Base-by-base conservation (phyloP, 768 basidiomycete species). In the Leucosporidium yakuticum region DNA sequence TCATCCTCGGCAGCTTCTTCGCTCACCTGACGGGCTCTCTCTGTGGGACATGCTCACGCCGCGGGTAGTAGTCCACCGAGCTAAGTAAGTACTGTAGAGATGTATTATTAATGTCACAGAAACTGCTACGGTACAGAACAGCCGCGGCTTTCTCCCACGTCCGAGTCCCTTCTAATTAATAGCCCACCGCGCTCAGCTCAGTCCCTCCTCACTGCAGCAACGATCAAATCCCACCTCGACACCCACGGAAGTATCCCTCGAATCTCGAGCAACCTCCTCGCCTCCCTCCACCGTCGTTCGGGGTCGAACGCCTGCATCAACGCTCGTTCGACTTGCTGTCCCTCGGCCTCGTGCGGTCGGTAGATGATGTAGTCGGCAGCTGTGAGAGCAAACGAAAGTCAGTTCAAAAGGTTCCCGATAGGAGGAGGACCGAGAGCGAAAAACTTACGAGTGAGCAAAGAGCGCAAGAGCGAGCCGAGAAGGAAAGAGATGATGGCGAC, bases 401-500 rank as follows among this genome's bases (percentile, higher is more conserved):
- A 29, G 54, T 49, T 50, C 31, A 48, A 31, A 14, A 4, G 11
- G 48, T 34, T 15, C 4, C 12, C n/a, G 31, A 20, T 6, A 31
- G 32, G 27, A 14, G n/a, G 53, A 2, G 32, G 21, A 66, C 54
- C 55, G 90, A 85, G 77, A 87, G 54, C 93, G 86, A 80, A 92
- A 44, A 15, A 96, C 95, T 21, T 88, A 90, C 54, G 95, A 9
- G 88, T 89, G 49, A 97, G 81, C 69, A 98, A 82, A 23, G 90
- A 91, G 64, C 95, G 85, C 69, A 96, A 80, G 64, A 98, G 81
- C 32, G 91, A 94, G 65, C 95, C 95, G 74, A 97, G 84, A 75
- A 98, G 81, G 79, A 98, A 93, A 32, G 89, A 88, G 74, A 96
- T 89, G 70, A 98, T 78, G 49, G 86, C 91, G 49, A 88, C 84